Percentiles rank a stretch among this genome's conserved stretches.
These are phyloP conservation scores for Russula emetica DNA, from an alignment of 768 basidiomycete genomes.

Conservation along the genomic window DNA sequence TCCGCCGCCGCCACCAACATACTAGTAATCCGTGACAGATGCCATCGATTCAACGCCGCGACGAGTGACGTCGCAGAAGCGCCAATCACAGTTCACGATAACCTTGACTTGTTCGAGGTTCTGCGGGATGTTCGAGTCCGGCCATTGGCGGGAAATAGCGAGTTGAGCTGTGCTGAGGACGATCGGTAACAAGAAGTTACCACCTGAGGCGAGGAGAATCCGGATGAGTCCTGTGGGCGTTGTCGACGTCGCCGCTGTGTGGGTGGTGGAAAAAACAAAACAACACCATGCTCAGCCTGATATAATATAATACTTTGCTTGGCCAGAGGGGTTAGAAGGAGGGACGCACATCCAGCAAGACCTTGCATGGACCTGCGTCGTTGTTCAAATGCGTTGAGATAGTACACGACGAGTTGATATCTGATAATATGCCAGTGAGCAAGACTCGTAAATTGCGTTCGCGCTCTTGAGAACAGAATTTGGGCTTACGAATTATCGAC, in stretches of 20 bases:
- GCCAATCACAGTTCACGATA: conserved; percentile 20
- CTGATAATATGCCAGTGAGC: background rate
- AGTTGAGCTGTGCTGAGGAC: conserved; percentile 21
- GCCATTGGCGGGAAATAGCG: conserved; percentile 16
- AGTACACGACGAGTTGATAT: conserved; percentile 20
- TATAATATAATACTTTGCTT: too few species aligned
- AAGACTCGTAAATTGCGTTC: background rate
- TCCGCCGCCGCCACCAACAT: background rate
- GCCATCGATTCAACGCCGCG: conserved; percentile 20
- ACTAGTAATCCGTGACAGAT: background rate
- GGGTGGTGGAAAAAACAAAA: background rate
- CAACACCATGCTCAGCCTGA: too few species aligned
- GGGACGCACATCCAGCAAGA: conserved; percentile 4
- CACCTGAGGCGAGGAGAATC: conserved; percentile 16
- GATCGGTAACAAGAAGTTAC: conserved; percentile 21
- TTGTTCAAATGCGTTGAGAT: conserved; percentile 21
- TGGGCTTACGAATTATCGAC: conserved; percentile 18
- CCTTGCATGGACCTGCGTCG: conserved; percentile 5
- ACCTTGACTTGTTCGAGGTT: conserved; percentile 23
- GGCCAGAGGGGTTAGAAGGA: too few species aligned
- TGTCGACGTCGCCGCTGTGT: conserved; percentile 15
- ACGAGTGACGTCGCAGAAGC: conserved; percentile 14
- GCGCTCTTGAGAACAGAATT: too few species aligned
- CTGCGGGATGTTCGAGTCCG: conserved; percentile 20
- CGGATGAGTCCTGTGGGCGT: conserved; percentile 2